Evolutionary conservation across 1,284 basidiomycete genomes (phyloP).

Genomic region (Gymnopus androsaceus): DNA sequence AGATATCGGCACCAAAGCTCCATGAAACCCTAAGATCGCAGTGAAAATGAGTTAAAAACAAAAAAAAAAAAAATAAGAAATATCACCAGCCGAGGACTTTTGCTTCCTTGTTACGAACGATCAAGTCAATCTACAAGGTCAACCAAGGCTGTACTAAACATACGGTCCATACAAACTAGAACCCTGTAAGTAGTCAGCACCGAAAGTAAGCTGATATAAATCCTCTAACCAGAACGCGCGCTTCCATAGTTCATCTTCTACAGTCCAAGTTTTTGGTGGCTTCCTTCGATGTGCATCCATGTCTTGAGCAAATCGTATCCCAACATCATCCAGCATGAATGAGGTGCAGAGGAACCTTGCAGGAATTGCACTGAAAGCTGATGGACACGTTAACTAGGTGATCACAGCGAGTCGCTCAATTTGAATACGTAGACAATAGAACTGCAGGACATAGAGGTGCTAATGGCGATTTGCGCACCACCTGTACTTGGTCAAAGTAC

Average conservation of each 20-base stretch:
- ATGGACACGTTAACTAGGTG: neutral
- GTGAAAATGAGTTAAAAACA: too few relatives aligned
- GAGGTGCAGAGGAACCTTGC: slow-evolving; percentile 65
- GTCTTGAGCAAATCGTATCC: slow-evolving; percentile 68
- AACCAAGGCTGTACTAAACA: slow-evolving; percentile 72
- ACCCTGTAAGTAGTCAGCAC: slow-evolving; percentile 43
- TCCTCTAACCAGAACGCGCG: slow-evolving; percentile 73
- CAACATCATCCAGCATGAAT: slow-evolving; percentile 74
- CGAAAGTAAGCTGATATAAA: neutral
- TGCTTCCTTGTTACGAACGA: too few relatives aligned
- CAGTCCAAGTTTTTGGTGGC: slow-evolving; percentile 36
- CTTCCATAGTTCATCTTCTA: slow-evolving; percentile 73
- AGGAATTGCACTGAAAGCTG: slow-evolving; percentile 50
- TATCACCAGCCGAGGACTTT: too few relatives aligned
- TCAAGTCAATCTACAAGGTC: too few relatives aligned
- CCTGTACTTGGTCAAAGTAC: slow-evolving; percentile 68
- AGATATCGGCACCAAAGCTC: too few relatives aligned
- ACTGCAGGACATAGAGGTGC: slow-evolving; percentile 60
- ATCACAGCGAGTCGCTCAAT: neutral
- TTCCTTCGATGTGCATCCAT: slow-evolving; percentile 66
- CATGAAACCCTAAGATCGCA: too few relatives aligned
- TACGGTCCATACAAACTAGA: slow-evolving; percentile 63
- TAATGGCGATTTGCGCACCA: slow-evolving; percentile 47
- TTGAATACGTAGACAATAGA: slow-evolving; percentile 37
- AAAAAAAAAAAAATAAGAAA: too few relatives aligned